Evolutionary conservation across 1,284 basidiomycete genomes (phyloP).

Genomic region (Fomitopsis pinicola): DNA sequence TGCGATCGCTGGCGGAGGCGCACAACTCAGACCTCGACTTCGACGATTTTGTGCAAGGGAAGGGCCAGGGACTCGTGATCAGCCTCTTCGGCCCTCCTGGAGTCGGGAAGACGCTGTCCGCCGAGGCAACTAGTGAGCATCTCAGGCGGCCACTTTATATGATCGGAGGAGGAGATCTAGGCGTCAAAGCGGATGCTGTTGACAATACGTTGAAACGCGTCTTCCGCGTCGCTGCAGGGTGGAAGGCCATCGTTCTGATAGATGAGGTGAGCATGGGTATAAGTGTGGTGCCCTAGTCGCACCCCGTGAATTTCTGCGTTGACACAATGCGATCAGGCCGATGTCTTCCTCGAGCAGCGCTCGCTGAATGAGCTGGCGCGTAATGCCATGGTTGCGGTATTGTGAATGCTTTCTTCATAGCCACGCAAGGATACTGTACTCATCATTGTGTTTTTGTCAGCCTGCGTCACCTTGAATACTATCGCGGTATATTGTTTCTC

Average conservation of each 20-base stretch:
- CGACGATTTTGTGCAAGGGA: constrained; percentile 60
- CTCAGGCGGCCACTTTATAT: constrained; percentile 50
- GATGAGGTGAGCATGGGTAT: constrained; percentile 36
- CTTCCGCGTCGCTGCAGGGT: constrained; percentile 48
- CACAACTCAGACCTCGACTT: constrained; percentile 50
- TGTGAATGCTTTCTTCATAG: constrained; percentile 19
- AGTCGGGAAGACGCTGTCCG: constrained; percentile 47
- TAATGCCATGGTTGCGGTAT: constrained; percentile 64
- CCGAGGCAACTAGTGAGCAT: constrained; percentile 45
- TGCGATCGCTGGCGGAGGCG: constrained; percentile 53
- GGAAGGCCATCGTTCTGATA: constrained; percentile 62
- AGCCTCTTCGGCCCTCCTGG: constrained; percentile 60
- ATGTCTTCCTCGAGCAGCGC: constrained; percentile 60
- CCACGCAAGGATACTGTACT: neutral
- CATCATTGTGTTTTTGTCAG: constrained; percentile 2
- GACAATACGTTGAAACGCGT: constrained; percentile 19
- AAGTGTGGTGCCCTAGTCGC: neutral
- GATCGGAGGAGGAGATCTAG: constrained; percentile 56
- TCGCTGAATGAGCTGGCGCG: constrained; percentile 55
- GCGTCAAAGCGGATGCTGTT: constrained; percentile 39
- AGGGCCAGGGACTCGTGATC: constrained; percentile 57
- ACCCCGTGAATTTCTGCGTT: constrained; percentile 19
- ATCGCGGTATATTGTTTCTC: constrained; percentile 62
- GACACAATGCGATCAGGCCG: constrained; percentile 12
- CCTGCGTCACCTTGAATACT: constrained; percentile 60